Base-by-base conservation (phyloP, 177 flowering plant genomes). In the Vitis hybrid region DNA sequence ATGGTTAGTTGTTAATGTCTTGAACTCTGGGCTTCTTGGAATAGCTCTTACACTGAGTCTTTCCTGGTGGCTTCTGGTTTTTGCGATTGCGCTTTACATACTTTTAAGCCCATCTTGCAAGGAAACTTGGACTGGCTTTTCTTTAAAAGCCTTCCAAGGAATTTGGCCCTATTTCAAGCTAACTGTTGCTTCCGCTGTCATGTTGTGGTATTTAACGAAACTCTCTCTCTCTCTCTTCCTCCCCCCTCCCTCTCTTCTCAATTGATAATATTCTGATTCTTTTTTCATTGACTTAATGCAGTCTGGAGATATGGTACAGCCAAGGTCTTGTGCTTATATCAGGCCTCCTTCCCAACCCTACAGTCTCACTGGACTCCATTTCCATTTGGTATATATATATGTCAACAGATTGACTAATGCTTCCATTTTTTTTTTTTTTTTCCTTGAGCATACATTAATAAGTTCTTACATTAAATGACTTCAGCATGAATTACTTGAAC, bases 251-350 rank as follows among this genome's bases (percentile, higher is more conserved):
- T 41, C 9, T 41, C 46, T 50, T 35, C 12, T 2, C 1, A 48
- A 12, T 13, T 50, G 9, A 1, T 41, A 5, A 41, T 41, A 41
- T 41, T 41, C 46, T 58, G 21, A 48, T 48, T 15, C 1, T 20
- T 30, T 58, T 30, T 0, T 9, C 46, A 17, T 11, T 41, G 63
- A 73, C 48, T 2, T 24, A 20, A 46, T 77, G 75, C 76, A 90
- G 95, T 71, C 81, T 90, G 90, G 95, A 90, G 79, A 85, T 91
- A 66, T 91, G 96, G 96, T 91, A 89, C 78, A 79, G 30, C 67
- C 93, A 89, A 69, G 93, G 90, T 63, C 73, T 91, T 55, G 91
- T 86, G 27, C 86, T 90, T 46, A 86, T 90, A 66, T 81, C 91
- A 55, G 95, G 95, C 49, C 85, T 86, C 52, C 86, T 90, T 2